Evolutionary conservation across 75 land plant species (phyloP), one percentile per base, ranked within the genome.

Genomic region (Larix kaempferi): DNA sequence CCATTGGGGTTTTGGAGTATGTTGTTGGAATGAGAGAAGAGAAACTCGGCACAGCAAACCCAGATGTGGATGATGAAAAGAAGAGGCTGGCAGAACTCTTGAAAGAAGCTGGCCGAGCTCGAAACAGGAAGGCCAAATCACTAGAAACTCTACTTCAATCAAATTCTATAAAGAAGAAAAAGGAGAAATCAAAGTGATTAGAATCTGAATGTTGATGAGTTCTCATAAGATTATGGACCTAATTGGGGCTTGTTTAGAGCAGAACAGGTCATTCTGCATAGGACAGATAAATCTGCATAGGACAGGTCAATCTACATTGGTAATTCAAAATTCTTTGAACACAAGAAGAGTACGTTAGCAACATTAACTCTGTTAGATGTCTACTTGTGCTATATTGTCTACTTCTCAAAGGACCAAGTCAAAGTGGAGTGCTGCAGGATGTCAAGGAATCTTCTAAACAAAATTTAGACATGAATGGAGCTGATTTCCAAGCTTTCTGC

Each of bases 31-130:
- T 84, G 35, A 82, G 91, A 65, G 92, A 92, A 86, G 95, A 90
- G 85, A 79, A 82, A 66, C 95, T 90, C 49, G 95, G 95, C 17
- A 88, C 92, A 8, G 92, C 89, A 81, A 85, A 92, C 74, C 90
- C 90, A 2, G 92, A 88, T 52, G 88, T 90, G 10, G 90, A 90
- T 29, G 89, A 90, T 44, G 92, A 90, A 69, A 90, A 84, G 83
- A 82, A 80, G 57, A 86, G 95, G 78, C 78, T 90, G 22, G 78
- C 88, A 2, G 84, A 87, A 80, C 85, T 92, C 16, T 76, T 88
- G 61, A 92, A 90, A 79, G 92, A 91, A 84, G 88, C 89, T 26
- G 94, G 91, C 58, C 83, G 91, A 78, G 21, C 81, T 1, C 67
- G 89, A 74, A 89, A 79, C 77, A 89, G 81, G 76, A 89, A 87